Base-by-base conservation (phyloP, 2,329 filamentous ascomycete species). In the Xylariaceae sp. region DNA sequence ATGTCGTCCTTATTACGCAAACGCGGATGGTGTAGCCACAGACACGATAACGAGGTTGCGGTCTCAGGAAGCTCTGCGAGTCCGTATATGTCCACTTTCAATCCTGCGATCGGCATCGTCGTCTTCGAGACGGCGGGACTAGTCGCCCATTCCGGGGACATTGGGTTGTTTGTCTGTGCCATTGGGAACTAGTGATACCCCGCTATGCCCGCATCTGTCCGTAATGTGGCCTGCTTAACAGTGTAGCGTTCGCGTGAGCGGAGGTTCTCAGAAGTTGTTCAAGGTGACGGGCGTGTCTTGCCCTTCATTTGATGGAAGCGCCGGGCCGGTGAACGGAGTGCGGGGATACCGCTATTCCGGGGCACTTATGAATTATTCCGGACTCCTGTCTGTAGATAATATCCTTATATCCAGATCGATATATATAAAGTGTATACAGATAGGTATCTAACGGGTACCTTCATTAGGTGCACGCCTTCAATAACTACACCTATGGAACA, bases 21-120 rank as follows among this genome's bases (percentile, higher is more conserved):
- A 29, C 94, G 83, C 2, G 89, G 89, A 68, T 97, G 91, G 19
- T 96, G 81, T 9, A 97, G 84, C 89, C 91, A 96, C n/a, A 97
- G 80, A 64, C 88, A 89, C 29, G 90, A 85, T 37, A 95, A 74
- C 3, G 78, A 74, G 11, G 77, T 71, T 19, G 74, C 71, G 2
- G 68, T 54, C 0, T 75, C 51, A 1, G 83, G 75, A 0, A 96
- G 78, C 67, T 96, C 89, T 32, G 84, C 74, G 1, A 96, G 80
- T 19, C 92, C 91, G 71, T 91, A 91, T 55, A 96, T 78, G 56
- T 89, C 88, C 48, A 87, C 83, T 7, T 88, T 77, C 51, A 96
- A 83, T 46, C 91, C 91, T 43, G 87, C 84, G 69, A 97, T 88
- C 57, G 84, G 81, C 62, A 87, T 77, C 26, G 83, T 85, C 58